Percentiles rank a stretch among this genome's conserved stretches.
phyloP scores from a whole-genome alignment of 345 rosid genomes.

The Acer saccharum region DNA sequence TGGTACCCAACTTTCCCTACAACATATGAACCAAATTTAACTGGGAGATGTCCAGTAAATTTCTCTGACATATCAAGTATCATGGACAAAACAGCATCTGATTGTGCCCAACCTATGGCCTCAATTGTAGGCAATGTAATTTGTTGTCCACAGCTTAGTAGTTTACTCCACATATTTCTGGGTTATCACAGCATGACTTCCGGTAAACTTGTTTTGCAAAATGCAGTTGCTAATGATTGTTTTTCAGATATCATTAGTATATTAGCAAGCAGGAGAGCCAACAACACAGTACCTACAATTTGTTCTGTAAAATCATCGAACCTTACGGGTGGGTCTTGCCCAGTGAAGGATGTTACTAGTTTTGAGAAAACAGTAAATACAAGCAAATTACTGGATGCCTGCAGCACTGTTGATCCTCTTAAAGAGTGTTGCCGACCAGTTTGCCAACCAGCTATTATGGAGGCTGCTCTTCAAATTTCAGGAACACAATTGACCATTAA shows the following conservation, averaged over 20 bases:
- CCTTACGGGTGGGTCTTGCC: slow-evolving; percentile 93
- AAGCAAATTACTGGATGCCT: slow-evolving; percentile 78
- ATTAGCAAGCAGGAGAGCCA: slow-evolving; percentile 85
- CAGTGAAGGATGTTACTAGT: slow-evolving; percentile 59
- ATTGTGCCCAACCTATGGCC: slow-evolving; percentile 81
- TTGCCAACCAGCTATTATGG: slow-evolving; percentile 84
- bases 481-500: slow-evolving; percentile 53
- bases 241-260: slow-evolving; percentile 92
- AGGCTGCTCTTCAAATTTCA: slow-evolving; percentile 76
- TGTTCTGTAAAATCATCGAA: slow-evolving; percentile 81
- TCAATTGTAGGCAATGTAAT: slow-evolving; percentile 85
- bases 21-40: slow-evolving; percentile 76
- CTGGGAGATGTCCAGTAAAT: slow-evolving; percentile 88
- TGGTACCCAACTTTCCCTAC: slow-evolving; percentile 85
- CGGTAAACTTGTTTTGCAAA: slow-evolving; percentile 71
- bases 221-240: slow-evolving; percentile 81
- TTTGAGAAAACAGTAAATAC: slow-evolving; percentile 79
- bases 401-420: slow-evolving; percentile 80
- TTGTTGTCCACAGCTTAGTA: slow-evolving; percentile 91
- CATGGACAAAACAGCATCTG: slow-evolving; percentile 74
- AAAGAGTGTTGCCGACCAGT: slow-evolving; percentile 92
- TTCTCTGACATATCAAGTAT: slow-evolving; percentile 67
- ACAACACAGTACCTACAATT: slow-evolving; percentile 58
- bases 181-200: slow-evolving; percentile 60
- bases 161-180: slow-evolving; percentile 82